These are phyloP conservation scores for Poa annua DNA, from an alignment of 176 grass and related monocot genomes.

Conservation along the genomic window DNA sequence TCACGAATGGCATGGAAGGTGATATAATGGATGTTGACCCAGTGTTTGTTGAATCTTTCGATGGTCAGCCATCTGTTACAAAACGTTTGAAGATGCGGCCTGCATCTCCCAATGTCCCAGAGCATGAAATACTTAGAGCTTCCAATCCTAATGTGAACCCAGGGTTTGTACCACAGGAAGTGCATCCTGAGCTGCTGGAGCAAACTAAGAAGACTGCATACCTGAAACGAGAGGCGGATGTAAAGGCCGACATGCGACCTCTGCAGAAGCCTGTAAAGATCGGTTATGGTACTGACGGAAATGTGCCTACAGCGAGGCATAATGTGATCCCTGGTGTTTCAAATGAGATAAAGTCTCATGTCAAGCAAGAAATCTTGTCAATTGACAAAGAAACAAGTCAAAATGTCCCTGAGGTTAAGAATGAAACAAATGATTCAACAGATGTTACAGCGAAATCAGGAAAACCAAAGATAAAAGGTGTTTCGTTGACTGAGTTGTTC, in stretches of 20 bases:
- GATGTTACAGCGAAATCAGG: conserved; percentile 82
- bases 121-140: conserved; percentile 58
- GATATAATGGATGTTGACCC: conserved; percentile 78
- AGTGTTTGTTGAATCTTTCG: conserved; percentile 58
- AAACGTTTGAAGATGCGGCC: conserved; percentile 72
- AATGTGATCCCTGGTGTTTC: conserved; percentile 58
- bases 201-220: conserved; percentile 52
- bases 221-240: conserved; percentile 62
- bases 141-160: conserved; percentile 57
- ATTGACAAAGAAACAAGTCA: conserved; percentile 63
- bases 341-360: conserved; percentile 52
- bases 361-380: conserved; percentile 75
- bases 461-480: conserved; percentile 98
- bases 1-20: conserved; percentile 44
- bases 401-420: conserved; percentile 63
- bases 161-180: conserved; percentile 55
- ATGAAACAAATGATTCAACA: conserved; percentile 68
- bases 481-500: conserved; percentile 96
- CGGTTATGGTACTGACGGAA: conserved; percentile 55
- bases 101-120: conserved; percentile 39
- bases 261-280: conserved; percentile 50
- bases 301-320: conserved; percentile 47
- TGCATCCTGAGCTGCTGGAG: conserved; percentile 58
- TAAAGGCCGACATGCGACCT: conserved; percentile 57
- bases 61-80: conserved; percentile 58